Evolutionary conservation across 495 filamentous ascomycete species (phyloP).

Genomic region (Aspergillus sclerotiicarbonarius): DNA sequence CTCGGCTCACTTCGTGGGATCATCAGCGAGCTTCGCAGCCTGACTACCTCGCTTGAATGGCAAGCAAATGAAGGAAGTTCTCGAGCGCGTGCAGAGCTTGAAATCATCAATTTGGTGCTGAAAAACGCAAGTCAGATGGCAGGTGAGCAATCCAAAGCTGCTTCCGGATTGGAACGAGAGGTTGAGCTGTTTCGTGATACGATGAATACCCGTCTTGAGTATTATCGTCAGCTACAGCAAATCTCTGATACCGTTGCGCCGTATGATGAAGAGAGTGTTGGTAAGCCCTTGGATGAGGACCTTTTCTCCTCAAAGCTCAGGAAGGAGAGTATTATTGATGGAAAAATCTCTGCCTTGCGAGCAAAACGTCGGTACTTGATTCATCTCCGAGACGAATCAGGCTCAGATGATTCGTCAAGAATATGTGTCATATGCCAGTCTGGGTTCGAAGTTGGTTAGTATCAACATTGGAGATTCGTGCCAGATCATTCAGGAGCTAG

Average conservation of each 20-base stretch:
- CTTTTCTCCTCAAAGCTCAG: constrained; percentile 35
- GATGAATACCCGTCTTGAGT: constrained; percentile 81
- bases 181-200: constrained; percentile 70
- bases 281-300: constrained; percentile 38
- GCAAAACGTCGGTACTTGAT: constrained; percentile 72
- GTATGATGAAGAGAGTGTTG: constrained; percentile 58
- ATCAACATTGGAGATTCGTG: background rate
- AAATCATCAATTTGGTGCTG: constrained; percentile 56
- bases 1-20: constrained; percentile 66
- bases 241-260: constrained; percentile 83
- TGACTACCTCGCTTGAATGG: constrained; percentile 61
- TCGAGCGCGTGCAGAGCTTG: constrained; percentile 64
- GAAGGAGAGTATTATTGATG: constrained; percentile 48
- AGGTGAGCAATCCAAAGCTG: constrained; percentile 62
- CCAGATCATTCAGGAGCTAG: background rate
- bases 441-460: constrained; percentile 66
- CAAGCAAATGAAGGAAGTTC: constrained; percentile 57
- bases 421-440: constrained; percentile 80
- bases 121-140: constrained; percentile 59
- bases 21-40: constrained; percentile 63
- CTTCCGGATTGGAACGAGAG: constrained; percentile 63
- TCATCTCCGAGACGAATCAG: constrained; percentile 57
- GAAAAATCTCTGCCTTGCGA: constrained; percentile 58
- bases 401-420: constrained; percentile 51
- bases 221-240: constrained; percentile 82